phyloP scores from a whole-genome alignment of 768 basidiomycete genomes.

The Strobilomyces dryophilus region DNA sequence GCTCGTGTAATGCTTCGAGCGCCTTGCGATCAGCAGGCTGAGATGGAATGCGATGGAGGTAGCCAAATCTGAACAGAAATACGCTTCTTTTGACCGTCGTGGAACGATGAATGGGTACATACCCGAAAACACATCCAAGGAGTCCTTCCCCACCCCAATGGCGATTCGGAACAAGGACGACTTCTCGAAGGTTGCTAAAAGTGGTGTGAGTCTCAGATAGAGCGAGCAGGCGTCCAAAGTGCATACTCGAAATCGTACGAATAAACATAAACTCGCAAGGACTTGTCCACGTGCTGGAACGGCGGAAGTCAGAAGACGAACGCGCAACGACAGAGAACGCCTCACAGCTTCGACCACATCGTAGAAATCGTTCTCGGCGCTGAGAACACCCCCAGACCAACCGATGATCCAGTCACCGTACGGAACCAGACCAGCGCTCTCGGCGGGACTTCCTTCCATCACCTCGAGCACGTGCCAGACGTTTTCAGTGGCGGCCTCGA shows the following conservation, averaged over 20 bases:
- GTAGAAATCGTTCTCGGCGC: conserved; percentile 94
- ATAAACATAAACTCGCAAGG: conserved; percentile 92
- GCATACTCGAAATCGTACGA: conserved; percentile 94
- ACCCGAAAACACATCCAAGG: conserved; percentile 95
- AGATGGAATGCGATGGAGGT: conserved; percentile 90
- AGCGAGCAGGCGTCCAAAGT: neutral
- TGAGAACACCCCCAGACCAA: conserved; percentile 91
- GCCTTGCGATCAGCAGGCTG: conserved; percentile 56
- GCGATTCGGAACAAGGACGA: conserved; percentile 91
- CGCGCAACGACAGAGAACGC: conserved; percentile 1
- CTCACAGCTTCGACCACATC: conserved; percentile 89
- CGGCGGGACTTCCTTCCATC: conserved; percentile 92
- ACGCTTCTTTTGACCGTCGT: neutral
- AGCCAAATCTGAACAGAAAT: conserved; percentile 60
- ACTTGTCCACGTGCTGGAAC: conserved; percentile 88
- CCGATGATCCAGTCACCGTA: conserved; percentile 79
- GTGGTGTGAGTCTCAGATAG: conserved; percentile 4
- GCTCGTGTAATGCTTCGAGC: conserved; percentile 53
- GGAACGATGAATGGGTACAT: conserved; percentile 26
- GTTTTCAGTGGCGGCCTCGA: conserved; percentile 82
- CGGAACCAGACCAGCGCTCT: conserved; percentile 93
- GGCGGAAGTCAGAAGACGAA: conserved; percentile 1
- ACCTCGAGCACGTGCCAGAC: conserved; percentile 99
- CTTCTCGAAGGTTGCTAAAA: conserved; percentile 81
- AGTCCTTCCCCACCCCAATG: conserved; percentile 98